phyloP scores from a whole-genome alignment of 495 filamentous ascomycete species.

The Cladorrhinum samala region DNA sequence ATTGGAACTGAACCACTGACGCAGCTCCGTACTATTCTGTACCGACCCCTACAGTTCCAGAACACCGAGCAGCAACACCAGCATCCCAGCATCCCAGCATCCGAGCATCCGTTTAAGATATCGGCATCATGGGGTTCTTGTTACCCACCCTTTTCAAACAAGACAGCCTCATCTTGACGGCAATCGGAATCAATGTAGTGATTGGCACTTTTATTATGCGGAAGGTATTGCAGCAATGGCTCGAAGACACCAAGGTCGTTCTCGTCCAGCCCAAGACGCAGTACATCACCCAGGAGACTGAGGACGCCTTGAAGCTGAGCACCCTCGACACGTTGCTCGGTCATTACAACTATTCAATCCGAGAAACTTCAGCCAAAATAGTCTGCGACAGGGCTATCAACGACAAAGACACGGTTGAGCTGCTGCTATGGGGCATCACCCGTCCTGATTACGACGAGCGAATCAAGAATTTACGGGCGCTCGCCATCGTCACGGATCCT shows the following conservation, averaged over 20 bases:
- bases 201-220: conserved; percentile 33
- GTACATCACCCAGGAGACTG: conserved; percentile 56
- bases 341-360: conserved; percentile 48
- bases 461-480: conserved; percentile 41
- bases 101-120: background rate
- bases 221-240: conserved; percentile 36
- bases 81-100: background rate
- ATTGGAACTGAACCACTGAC: background rate
- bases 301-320: conserved; percentile 43
- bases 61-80: background rate
- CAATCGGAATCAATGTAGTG: conserved; percentile 33
- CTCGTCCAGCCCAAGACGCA: conserved; percentile 47
- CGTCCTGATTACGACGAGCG: conserved; percentile 45
- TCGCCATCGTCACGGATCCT: conserved; percentile 31
- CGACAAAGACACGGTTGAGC: conserved; percentile 35
- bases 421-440: conserved; percentile 46
- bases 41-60: background rate
- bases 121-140: background rate
- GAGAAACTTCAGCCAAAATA: conserved; percentile 47
- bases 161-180: conserved; percentile 37
- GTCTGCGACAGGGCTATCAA: conserved; percentile 47
- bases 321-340: conserved; percentile 47
- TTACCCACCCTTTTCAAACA: background rate
- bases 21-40: background rate
- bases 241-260: conserved; percentile 43